Evolutionary conservation across 2,329 filamentous ascomycete species (phyloP).

Genomic region (Penicillium brevicompactum): DNA sequence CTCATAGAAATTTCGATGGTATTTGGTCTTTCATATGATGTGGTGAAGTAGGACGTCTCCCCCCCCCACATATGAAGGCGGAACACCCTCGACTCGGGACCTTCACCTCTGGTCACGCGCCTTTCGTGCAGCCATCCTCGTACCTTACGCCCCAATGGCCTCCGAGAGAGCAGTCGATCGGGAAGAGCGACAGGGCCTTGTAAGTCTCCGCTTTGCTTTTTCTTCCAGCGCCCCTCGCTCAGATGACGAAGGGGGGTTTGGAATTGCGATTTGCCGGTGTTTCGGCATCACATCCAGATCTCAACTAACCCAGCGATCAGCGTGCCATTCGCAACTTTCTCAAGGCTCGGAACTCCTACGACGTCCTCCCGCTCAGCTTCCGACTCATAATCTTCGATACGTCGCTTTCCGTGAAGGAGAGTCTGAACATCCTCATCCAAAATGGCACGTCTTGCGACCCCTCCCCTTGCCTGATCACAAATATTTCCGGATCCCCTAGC

Average conservation of each 20-base stretch:
- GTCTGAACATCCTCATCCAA: conserved; percentile 89
- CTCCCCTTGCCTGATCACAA: background rate
- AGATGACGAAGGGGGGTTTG: background rate
- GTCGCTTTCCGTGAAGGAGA: conserved; percentile 93
- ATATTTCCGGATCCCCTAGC: conserved; percentile 6
- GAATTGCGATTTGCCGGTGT: background rate
- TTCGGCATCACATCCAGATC: conserved; percentile 20
- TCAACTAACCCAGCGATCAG: conserved; percentile 53
- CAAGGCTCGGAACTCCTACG: conserved; percentile 94
- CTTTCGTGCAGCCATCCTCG: conserved; percentile 52
- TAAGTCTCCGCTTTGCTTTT: conserved; percentile 34
- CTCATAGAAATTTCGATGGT: background rate
- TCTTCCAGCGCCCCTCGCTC: conserved; percentile 2
- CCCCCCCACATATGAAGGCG: conserved; percentile 25
- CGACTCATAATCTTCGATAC: conserved; percentile 95
- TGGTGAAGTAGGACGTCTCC: background rate
- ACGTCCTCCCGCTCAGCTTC: conserved; percentile 94
- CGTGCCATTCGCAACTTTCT: conserved; percentile 93
- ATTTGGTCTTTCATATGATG: background rate
- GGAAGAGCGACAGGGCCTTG: conserved; percentile 53
- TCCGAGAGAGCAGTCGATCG: conserved; percentile 50
- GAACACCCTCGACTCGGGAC: conserved; percentile 25
- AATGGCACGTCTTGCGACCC: conserved; percentile 66
- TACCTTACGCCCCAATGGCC: conserved; percentile 49
- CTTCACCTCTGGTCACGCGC: conserved; percentile 44